These are phyloP conservation scores for Vachellia collinsii DNA, from an alignment of 306 rosid genomes.

Conservation along the genomic window DNA sequence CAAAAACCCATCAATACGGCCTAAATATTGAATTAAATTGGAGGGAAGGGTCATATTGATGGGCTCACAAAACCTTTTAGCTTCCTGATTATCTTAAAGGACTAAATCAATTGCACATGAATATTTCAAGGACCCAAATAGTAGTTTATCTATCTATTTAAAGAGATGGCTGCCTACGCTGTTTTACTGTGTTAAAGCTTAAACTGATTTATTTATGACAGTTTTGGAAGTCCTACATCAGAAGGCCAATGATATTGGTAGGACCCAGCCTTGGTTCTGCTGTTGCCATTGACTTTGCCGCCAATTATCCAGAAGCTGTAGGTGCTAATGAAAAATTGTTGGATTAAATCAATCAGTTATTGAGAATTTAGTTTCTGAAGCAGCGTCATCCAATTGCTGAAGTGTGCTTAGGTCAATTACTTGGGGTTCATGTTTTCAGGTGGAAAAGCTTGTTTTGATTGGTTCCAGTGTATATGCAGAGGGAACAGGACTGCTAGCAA, in stretches of 20 bases:
- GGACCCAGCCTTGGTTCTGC: constrained; percentile 96
- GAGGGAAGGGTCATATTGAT: background rate
- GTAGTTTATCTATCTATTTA: background rate
- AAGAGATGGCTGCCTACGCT: constrained; percentile 15
- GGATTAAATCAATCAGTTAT: background rate
- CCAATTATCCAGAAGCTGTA: constrained; percentile 81
- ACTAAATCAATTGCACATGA: background rate
- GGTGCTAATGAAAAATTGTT: constrained; percentile 32
- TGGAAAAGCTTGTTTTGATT: constrained; percentile 77
- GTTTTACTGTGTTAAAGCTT: constrained; percentile 6
- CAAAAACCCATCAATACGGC: background rate
- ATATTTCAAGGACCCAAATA: background rate
- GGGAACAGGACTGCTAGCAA: constrained; percentile 67
- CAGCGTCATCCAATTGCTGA: background rate
- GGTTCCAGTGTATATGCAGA: constrained; percentile 85
- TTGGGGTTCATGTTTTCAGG: constrained; percentile 53
- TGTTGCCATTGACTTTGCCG: constrained; percentile 80
- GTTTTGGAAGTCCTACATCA: constrained; percentile 78
- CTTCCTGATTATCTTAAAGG: background rate
- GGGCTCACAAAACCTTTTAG: background rate
- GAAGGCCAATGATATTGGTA: constrained; percentile 72
- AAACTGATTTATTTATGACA: constrained; percentile 40
- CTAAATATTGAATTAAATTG: background rate
- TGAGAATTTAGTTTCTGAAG: constrained; percentile 21
- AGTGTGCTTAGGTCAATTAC: constrained; percentile 9